Base-by-base conservation (phyloP, 306 rosid genomes). In the Begonia fuchsioides region DNA sequence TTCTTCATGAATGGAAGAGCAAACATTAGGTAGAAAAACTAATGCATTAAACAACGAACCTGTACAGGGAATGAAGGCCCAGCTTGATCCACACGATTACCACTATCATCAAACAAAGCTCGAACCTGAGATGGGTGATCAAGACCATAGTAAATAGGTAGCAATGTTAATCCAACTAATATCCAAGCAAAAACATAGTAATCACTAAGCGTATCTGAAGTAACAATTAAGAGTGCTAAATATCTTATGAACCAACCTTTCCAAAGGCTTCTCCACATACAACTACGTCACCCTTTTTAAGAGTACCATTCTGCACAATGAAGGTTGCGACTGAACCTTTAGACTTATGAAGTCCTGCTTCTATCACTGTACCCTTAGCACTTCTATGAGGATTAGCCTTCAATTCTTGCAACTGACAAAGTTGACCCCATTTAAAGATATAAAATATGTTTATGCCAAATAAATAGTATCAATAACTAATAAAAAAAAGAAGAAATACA, bases 361-460 rank as follows among this genome's bases (percentile, higher is more conserved):
- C 98, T 56, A 90, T 79, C 65, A 77, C 83, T 17, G 93, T 85
- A 60, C 98, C 98, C 77, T 67, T 82, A 6, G 94, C 94, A 59
- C 60, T 82, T 77, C 95, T 78, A 67, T 79, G 75, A 32, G 95
- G 98, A 77, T 90, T 90, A 43, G 94, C 98, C 79, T 85, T 90
- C 74, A 90, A 72, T 65, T 90, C 98, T 90, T 85, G 98, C 81
- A 90, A 71, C 98, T 90, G 32, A n/a, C n/a, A n/a, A n/a, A n/a
- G n/a, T n/a, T n/a, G n/a, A n/a, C n/a, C n/a, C n/a, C n/a, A n/a
- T n/a, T n/a, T n/a, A n/a, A n/a, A n/a, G n/a, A n/a, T n/a, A n/a
- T n/a, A n/a, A n/a, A n/a, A n/a, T n/a, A n/a, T n/a, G n/a, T n/a
- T n/a, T n/a, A n/a, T n/a, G n/a, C n/a, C n/a, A n/a, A n/a, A n/a